Evolutionary conservation across 495 filamentous ascomycete species (phyloP).

Genomic region (Daldinia childiae): DNA sequence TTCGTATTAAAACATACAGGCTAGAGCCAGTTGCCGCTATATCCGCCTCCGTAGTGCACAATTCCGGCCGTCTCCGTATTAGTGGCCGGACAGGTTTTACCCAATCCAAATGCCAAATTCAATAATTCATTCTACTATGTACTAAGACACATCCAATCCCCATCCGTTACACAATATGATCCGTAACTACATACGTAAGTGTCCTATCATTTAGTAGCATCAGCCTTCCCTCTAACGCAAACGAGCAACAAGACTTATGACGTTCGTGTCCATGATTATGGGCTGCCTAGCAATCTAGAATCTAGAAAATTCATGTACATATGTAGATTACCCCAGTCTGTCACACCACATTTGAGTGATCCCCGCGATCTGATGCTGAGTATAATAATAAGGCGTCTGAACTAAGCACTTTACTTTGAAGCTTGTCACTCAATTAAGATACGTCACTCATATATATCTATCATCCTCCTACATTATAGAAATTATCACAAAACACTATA

Average conservation of each 20-base stretch:
- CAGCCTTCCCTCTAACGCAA: constrained; percentile 28
- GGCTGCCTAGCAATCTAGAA: constrained; percentile 1
- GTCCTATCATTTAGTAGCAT: not conserved
- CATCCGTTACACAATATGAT: constrained; percentile 24
- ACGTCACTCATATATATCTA: not conserved
- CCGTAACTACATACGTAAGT: constrained; percentile 27
- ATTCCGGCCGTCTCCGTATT: constrained; percentile 24
- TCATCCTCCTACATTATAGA: not conserved
- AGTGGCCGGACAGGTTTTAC: constrained; percentile 2
- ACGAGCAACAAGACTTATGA: constrained; percentile 9
- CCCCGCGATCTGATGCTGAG: constrained; percentile 8
- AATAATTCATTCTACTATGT: not conserved
- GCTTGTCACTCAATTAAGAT: not conserved
- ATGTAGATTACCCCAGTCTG: constrained; percentile 12
- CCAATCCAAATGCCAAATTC: constrained; percentile 14
- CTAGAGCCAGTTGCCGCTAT: constrained; percentile 9
- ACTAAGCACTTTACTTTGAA: constrained; percentile 11
- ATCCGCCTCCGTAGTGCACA: constrained; percentile 15
- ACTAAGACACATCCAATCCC: not conserved
- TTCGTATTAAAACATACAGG: not conserved
- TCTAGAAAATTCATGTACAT: not conserved
- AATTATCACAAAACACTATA: no score
- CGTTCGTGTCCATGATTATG: constrained; percentile 23
- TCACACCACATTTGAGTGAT: constrained; percentile 37
- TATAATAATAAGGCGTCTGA: constrained; percentile 21